These are phyloP conservation scores for Linum tenue DNA, from an alignment of 345 rosid species.

Conservation along the genomic window DNA sequence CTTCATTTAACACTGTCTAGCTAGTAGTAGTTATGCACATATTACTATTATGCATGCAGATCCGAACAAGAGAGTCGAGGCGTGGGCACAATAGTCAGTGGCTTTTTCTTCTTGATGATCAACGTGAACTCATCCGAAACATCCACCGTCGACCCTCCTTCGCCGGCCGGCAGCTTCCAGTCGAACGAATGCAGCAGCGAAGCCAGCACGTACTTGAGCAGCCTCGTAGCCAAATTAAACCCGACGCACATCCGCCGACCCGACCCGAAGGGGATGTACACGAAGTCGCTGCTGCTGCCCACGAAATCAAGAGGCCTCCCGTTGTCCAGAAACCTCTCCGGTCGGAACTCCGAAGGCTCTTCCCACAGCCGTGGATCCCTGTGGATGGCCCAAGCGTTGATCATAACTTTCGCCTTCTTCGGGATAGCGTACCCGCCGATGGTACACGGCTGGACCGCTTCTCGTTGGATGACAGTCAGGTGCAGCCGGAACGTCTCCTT, in stretches of 20 bases:
- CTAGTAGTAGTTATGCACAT: too few relatives aligned
- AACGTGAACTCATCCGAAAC: conserved; percentile 11
- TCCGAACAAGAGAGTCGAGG: conserved; percentile 12
- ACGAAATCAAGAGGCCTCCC: conserved; percentile 2
- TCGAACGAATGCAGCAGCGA: conserved; percentile 25
- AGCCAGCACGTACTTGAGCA: conserved; percentile 23
- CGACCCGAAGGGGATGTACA: conserved; percentile 35
- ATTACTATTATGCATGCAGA: neutral
- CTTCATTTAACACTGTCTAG: too few relatives aligned
- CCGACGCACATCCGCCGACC: conserved; percentile 39
- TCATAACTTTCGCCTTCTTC: conserved; percentile 16
- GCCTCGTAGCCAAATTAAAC: conserved; percentile 24
- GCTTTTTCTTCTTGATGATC: conserved; percentile 3
- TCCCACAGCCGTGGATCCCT: too few relatives aligned
- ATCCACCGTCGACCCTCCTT: conserved; percentile 5
- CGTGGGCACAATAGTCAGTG: conserved; percentile 6
- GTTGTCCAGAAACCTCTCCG: too few relatives aligned
- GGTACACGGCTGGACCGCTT: too few relatives aligned
- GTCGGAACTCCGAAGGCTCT: too few relatives aligned
- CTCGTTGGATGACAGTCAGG: too few relatives aligned
- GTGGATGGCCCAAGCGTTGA: conserved; percentile 11
- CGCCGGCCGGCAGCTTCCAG: conserved; percentile 19
- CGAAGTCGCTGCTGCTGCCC: conserved; percentile 23
- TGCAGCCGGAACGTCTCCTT: too few relatives aligned
- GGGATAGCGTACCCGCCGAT: conserved; percentile 26